These are phyloP conservation scores for Naumovozyma castellii DNA, from an alignment of 805 yeast genomes.

Conservation along the genomic window DNA sequence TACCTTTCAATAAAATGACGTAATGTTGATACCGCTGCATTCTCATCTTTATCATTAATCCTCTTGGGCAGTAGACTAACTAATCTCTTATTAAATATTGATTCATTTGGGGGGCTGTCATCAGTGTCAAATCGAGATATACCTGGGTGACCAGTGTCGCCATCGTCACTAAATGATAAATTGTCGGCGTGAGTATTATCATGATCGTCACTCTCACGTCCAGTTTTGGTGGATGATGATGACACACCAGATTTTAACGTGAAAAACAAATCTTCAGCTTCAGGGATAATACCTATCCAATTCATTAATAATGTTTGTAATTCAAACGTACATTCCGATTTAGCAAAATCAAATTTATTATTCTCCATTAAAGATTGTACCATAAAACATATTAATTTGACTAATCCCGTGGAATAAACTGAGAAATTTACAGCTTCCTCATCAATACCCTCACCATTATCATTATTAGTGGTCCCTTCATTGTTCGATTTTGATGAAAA, in stretches of 20 bases:
- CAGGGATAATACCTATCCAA: slow-evolving; percentile 57
- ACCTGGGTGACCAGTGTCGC: too few species aligned
- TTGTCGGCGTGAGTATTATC: neutral
- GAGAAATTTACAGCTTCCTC: slow-evolving; percentile 25
- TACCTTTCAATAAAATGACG: slow-evolving; percentile 19
- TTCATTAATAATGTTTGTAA: slow-evolving; percentile 50
- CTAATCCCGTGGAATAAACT: slow-evolving; percentile 32
- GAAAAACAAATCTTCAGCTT: slow-evolving; percentile 52
- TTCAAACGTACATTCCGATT: slow-evolving; percentile 49
- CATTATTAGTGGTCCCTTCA: slow-evolving; percentile 16
- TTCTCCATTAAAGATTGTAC: slow-evolving; percentile 41
- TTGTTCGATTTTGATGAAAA: slow-evolving; percentile 32
- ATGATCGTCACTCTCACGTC: neutral
- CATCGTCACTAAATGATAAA: neutral
- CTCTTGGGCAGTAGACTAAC: slow-evolving; percentile 15
- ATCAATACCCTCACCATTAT: slow-evolving; percentile 8
- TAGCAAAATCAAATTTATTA: slow-evolving; percentile 36
- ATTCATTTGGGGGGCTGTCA: neutral
- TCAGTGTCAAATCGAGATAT: too few species aligned
- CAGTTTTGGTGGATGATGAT: slow-evolving; percentile 3
- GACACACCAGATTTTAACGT: slow-evolving; percentile 21
- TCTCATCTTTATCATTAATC: slow-evolving; percentile 12
- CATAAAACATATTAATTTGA: slow-evolving; percentile 56
- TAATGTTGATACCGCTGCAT: slow-evolving; percentile 19
- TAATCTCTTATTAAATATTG: slow-evolving; percentile 14